Base-by-base conservation (phyloP, 805 yeast genomes). In the Ogataea ramenticola region DNA sequence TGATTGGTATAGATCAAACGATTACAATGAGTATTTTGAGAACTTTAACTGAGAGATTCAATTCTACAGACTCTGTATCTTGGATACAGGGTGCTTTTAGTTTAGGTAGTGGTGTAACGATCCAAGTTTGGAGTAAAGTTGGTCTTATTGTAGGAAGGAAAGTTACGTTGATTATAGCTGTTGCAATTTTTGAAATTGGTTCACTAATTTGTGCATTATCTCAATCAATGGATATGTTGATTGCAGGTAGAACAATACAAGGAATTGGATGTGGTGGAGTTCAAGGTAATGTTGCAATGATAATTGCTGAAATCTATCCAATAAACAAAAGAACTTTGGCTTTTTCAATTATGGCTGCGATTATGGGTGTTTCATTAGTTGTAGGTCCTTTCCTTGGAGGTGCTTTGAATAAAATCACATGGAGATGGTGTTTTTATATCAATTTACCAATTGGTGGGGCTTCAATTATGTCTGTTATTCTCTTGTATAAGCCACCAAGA, bases 401-500 rank as follows among this genome's bases (percentile, higher is more conserved):
- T 29, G 80, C 79, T 0, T 74, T 83, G 46, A 71, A 84, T 1
- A 62, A 72, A 42, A 77, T 71, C 3, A 63, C 76, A n/a, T 82
- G 89, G 89, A 67, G 89, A 51, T 81, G 88, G 86, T 77, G 85
- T 52, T 83, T 82, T 55, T 83, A 76, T 58, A 68, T 83, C 49
- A 82, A 82, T 58, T 58, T 83, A 36, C 86, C 87, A 8, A 58
- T 80, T 27, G 84, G 85, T 22, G 86, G 80, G 1, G 43, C 67
- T 0, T 74, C 79, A 0, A 53, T 69, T 17, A 54, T 56, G 0
- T 48, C 68, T 8, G 55, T 77, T n/a, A 40, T 67, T 4, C 46
- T 69, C 3, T 64, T 70, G 16, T 72, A 75, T 55, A 63, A 68
- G 22, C 79, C 82, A 12, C 77, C 76, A 6, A 60, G 54, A 35